Evolutionary conservation across 345 rosid genomes (phyloP).

Genomic region (Lumnitzera racemosa): DNA sequence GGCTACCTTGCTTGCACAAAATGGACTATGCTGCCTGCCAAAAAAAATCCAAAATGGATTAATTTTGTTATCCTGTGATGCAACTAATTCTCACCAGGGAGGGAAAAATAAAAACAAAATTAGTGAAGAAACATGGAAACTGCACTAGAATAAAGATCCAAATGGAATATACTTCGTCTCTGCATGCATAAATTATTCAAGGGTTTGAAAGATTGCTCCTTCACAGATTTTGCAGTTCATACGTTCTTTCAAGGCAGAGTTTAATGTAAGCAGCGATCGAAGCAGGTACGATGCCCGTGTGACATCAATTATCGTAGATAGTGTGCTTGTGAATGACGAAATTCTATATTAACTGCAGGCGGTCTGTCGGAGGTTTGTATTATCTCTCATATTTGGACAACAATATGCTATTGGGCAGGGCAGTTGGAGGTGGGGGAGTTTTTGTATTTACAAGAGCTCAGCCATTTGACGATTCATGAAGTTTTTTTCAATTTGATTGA

Average conservation of each 20-base stretch:
- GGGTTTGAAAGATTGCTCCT: conserved; percentile 2
- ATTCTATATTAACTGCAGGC: conserved; percentile 27
- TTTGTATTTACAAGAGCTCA: conserved; percentile 80
- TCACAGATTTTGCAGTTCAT: conserved; percentile 79
- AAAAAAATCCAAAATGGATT: no score
- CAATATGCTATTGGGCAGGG: conserved; percentile 80
- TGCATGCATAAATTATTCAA: background rate
- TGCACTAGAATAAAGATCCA: no score
- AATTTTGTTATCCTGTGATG: no score
- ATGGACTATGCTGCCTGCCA: no score
- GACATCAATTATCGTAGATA: background rate
- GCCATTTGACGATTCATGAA: conserved; percentile 39
- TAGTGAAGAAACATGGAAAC: no score
- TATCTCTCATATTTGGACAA: conserved; percentile 76
- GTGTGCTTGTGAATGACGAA: conserved; percentile 9
- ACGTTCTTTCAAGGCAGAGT: conserved; percentile 62
- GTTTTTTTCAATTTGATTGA: no score
- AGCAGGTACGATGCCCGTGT: conserved; percentile 4
- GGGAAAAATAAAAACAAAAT: no score
- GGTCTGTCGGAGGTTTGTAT: conserved; percentile 74
- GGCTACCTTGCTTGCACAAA: no score
- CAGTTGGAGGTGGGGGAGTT: conserved; percentile 94
- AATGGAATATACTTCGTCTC: no score
- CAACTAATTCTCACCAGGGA: no score
- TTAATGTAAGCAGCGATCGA: conserved; percentile 47